Conservation (phyloP, 2,329 filamentous ascomycete species). For the Aaosphaeria arxii region DNA sequence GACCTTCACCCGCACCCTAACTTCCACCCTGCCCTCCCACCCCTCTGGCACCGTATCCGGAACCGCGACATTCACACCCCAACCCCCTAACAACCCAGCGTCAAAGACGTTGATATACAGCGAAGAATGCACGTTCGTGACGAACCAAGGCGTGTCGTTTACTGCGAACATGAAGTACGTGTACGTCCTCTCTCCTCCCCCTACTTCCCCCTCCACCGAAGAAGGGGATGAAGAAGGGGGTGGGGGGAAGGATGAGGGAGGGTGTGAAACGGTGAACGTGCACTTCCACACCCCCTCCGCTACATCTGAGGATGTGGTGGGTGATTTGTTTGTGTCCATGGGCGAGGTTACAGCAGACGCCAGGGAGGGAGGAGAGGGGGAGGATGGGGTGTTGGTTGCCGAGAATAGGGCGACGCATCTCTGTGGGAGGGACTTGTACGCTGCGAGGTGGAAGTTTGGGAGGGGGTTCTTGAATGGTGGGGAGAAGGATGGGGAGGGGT, state of each 20-base stretch:
- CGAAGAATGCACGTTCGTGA: slow-evolving; percentile 64
- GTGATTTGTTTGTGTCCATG: slow-evolving; percentile 76
- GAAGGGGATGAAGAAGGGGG: background rate
- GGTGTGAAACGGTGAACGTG: slow-evolving; percentile 2
- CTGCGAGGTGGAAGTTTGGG: slow-evolving; percentile 65
- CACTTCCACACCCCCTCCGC: slow-evolving; percentile 6
- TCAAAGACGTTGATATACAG: slow-evolving; percentile 62
- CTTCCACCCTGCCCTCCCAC: slow-evolving; percentile 55
- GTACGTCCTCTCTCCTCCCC: slow-evolving; percentile 47
- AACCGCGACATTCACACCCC: slow-evolving; percentile 57
- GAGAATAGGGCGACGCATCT: slow-evolving; percentile 64
- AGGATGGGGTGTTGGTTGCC: slow-evolving; percentile 39
- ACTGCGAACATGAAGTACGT: slow-evolving; percentile 65
- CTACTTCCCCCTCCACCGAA: background rate
- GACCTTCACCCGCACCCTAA: slow-evolving; percentile 59
- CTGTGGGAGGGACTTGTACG: slow-evolving; percentile 70
- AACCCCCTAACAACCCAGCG: background rate
- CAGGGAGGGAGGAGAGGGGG: slow-evolving; percentile 44
- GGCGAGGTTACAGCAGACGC: slow-evolving; percentile 39
- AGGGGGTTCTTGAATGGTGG: slow-evolving; percentile 5
- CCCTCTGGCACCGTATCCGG: slow-evolving; percentile 67
- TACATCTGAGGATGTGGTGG: slow-evolving; percentile 55
- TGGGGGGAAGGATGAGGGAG: slow-evolving; percentile 7
- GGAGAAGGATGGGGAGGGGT: slow-evolving; percentile 7
- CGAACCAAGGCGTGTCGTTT: slow-evolving; percentile 54